Conservation (phyloP, 495 filamentous ascomycete genomes). For the Neurospora africana region DNA sequence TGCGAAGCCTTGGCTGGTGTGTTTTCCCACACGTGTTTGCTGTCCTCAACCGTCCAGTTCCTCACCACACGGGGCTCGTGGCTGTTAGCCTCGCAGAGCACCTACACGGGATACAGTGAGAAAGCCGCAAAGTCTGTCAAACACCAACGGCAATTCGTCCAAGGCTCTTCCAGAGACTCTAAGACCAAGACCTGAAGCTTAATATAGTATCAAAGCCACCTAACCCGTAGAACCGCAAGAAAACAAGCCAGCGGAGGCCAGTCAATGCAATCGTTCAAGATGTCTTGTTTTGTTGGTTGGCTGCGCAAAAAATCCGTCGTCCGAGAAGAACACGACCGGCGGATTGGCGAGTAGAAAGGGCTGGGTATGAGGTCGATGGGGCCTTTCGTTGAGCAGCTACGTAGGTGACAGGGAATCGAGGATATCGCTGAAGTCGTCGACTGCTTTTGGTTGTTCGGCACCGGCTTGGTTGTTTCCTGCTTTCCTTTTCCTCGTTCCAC, state of each 20-base stretch:
- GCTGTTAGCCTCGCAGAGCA: neutral
- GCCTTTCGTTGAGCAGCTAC: neutral
- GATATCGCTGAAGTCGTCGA: neutral
- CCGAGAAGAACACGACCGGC: neutral
- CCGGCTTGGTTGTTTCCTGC: neutral
- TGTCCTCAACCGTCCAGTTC: neutral
- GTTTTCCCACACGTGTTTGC: neutral
- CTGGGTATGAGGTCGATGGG: neutral
- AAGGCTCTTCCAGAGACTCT: neutral
- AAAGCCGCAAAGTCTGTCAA: neutral
- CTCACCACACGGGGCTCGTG: neutral
- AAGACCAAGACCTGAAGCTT: neutral
- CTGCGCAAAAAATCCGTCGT: neutral
- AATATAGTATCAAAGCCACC: neutral
- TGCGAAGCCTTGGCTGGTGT: neutral
- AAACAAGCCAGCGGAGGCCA: neutral
- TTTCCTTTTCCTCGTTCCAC: neutral
- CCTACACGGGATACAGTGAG: neutral
- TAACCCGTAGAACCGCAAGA: neutral
- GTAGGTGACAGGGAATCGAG: neutral
- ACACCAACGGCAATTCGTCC: neutral
- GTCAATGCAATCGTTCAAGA: neutral
- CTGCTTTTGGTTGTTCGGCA: neutral
- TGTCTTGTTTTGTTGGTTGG: neutral
- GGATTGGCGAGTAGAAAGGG: neutral